Evolutionary conservation across 2,329 filamentous ascomycete genomes (phyloP), one percentile per base, ranked within the genome.

Genomic region (Chalaropsis ovoidea): DNA sequence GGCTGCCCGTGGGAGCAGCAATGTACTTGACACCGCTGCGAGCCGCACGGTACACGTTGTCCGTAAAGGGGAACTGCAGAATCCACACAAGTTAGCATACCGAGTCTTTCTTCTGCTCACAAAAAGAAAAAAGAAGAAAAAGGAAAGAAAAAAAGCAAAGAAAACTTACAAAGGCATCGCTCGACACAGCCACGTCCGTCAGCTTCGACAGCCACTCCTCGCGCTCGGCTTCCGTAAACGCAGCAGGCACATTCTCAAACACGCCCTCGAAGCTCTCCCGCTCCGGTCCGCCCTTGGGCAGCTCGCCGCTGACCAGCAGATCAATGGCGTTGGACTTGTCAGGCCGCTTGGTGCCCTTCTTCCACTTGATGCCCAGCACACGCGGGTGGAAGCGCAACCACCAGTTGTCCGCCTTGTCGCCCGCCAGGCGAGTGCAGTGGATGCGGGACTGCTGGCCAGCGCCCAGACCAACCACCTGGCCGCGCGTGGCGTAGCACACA

Each of bases 281-380:
- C 81, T 99, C 94, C 45, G 88, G 81, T 2, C 91, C 92, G 22
- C 82, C 84, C 76, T 88, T 87, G 65, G 93, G 92, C 31, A 96
- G 84, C 76, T 95, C 83, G 63, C 93, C 93, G 68, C 89, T 94
- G 75, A 94, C 94, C 69, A 97, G 85, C 73, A 97, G 81, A 75
- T 97, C 94, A 73, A 97, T 96, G 70, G 92, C 93, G 75, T 99
- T 99, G 80, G 89, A 95, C 85, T 97, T 99, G 76, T 96, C 93
- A 60, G 94, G 84, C 67, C 94, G 86, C 86, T 97, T 97, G 74
- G 89, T 90, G 72, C 94, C 93, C 80, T 94, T 93, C 83, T 96
- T 96, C 90, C 91, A 99, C 80, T 93, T 89, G 75, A 99, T 87
- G 73, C 80, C 82, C 62, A 97, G 82, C 13, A 94, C 89, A 64